phyloP scores from a whole-genome alignment of 2,329 filamentous ascomycete species.

The Erysiphe pulchra region DNA sequence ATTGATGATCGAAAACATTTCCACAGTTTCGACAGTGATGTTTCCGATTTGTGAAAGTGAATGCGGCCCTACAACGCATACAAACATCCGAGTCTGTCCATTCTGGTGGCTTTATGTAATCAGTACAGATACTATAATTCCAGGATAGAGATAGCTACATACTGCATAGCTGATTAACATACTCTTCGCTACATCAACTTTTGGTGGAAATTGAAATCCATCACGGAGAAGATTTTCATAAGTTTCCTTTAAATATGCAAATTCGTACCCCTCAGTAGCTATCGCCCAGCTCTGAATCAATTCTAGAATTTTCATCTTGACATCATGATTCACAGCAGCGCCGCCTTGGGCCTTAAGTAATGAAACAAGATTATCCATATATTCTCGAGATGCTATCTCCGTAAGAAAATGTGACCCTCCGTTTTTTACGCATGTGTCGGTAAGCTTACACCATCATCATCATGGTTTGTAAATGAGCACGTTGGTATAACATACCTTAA shows the following conservation, averaged over 20 bases:
- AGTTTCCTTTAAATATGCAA: conserved; percentile 69
- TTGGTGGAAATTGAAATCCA: conserved; percentile 73
- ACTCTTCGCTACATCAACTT: conserved; percentile 65
- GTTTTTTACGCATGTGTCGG: conserved; percentile 97
- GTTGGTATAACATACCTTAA: conserved; percentile 35
- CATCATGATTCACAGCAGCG: conserved; percentile 56
- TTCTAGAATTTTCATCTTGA: conserved; percentile 75
- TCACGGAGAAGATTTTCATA: conserved; percentile 64
- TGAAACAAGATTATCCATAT: conserved; percentile 90
- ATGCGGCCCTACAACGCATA: conserved; percentile 86
- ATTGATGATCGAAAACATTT: conserved; percentile 89
- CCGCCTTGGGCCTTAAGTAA: conserved; percentile 57
- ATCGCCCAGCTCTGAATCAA: conserved; percentile 83
- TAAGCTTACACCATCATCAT: conserved; percentile 30
- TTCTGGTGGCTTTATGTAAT: conserved; percentile 50
- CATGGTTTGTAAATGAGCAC: not conserved
- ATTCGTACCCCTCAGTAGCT: conserved; percentile 61
- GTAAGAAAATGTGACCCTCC: conserved; percentile 82
- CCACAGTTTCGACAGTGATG: conserved; percentile 97
- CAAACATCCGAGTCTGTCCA: conserved; percentile 97
- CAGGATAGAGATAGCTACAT: conserved; percentile 15
- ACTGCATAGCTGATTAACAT: conserved; percentile 96
- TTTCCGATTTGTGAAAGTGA: conserved; percentile 95
- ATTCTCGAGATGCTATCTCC: conserved; percentile 89
- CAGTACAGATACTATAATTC: conserved; percentile 1